Evolutionary conservation across 129 eudicot species (phyloP), one percentile per base, ranked within the genome.

Genomic region (Centella asiatica): DNA sequence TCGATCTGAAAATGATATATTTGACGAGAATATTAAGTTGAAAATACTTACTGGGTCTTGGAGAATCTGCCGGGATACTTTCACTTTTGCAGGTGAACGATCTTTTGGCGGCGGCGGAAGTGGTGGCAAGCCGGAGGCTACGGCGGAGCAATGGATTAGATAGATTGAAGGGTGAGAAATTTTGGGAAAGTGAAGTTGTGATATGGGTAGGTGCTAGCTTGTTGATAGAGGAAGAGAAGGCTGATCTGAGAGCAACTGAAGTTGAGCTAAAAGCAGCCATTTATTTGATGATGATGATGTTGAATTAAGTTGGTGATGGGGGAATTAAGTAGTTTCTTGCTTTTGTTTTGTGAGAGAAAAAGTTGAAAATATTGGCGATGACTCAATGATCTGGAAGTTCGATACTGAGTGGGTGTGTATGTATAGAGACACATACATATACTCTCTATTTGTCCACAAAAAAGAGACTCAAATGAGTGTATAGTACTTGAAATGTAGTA

Each of bases 71-170:
- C 44, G 83, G 37, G 34, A 39, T 71, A 61, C 5, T 33, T 71
- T 86, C 87, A 50, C 72, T 74, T 54, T 67, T 80, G 76, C 81
- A 76, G 1, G 64, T 39, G 28, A 85, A 77, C 25, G 82, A 10
- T 67, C 70, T 75, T 45, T 54, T 67, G 37, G 13, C 26, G 66
- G 63, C 29, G 62, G 77, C 34, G 24, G 32, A 9, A 1, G 56
- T 36, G 33, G 63, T 60, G 65, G 1, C 24, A 56, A 60, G 58
- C 65, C 1, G 33, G 48, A 37, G 74, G 55, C 27, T 51, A 53
- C 65, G 57, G 34, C 74, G 33, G 50, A 29, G 44, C 4, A 69
- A 15, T 4, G 71, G 69, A 2, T 62, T 63, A 4, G 71, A 63
- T 67, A 50, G 67, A 31, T 68, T 69, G 44, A 80, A 80, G 18